Conservation (phyloP, 2,329 filamentous ascomycete genomes). For the Diaporthe aspalathi region DNA sequence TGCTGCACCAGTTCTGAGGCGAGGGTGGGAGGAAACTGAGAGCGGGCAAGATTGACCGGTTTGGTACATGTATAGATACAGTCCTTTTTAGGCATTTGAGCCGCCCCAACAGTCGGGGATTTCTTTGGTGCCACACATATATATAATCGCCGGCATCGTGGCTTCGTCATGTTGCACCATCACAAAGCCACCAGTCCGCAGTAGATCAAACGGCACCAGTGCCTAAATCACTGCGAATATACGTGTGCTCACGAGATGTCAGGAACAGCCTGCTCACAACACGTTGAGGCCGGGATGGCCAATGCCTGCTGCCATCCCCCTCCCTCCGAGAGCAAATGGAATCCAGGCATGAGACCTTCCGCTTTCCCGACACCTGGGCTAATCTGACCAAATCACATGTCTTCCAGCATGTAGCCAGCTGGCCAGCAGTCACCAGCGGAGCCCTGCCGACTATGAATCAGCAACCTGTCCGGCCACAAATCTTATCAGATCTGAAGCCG, state of each 20-base stretch:
- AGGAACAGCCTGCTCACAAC: not conserved
- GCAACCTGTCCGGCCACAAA: slow-evolving; percentile 4
- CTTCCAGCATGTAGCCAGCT: not conserved
- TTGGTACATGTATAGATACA: not conserved
- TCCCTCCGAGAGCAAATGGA: too few relatives aligned
- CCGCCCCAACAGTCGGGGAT: not conserved
- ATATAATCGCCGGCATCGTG: not conserved
- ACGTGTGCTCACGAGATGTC: not conserved
- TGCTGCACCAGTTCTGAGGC: slow-evolving; percentile 43
- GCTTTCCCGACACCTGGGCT: too few relatives aligned
- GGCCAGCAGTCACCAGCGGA: not conserved
- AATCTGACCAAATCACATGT: not conserved
- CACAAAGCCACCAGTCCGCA: not conserved
- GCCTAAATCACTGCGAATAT: not conserved
- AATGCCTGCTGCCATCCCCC: not conserved
- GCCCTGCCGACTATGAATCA: not conserved
- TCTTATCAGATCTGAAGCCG: slow-evolving; percentile 15
- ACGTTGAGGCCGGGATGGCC: not conserved
- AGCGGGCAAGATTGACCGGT: too few relatives aligned
- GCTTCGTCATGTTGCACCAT: too few relatives aligned
- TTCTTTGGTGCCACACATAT: not conserved
- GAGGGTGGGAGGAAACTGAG: not conserved
- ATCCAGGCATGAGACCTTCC: too few relatives aligned
- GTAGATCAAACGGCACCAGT: not conserved
- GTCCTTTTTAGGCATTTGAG: not conserved